Percentiles rank a stretch among this genome's conserved stretches.
Evolutionary conservation across 768 basidiomycete genomes (phyloP).

Genomic region (Hydnomerulius pinastri): DNA sequence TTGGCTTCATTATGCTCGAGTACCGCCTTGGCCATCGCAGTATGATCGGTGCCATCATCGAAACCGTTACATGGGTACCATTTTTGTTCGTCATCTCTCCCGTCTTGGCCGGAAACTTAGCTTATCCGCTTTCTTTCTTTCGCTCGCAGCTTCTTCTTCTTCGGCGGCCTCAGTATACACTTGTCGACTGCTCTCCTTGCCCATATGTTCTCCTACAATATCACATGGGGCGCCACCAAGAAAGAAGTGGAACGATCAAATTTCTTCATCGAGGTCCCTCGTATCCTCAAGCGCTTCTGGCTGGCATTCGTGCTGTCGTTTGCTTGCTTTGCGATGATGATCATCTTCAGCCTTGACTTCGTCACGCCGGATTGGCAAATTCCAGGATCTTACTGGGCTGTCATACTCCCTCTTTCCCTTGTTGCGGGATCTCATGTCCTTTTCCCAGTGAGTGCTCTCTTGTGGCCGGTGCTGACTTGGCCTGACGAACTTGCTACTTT

Average conservation of each 20-base stretch:
- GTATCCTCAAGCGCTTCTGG: conserved; percentile 81
- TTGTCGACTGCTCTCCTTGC: conserved; percentile 54
- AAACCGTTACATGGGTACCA: conserved; percentile 28
- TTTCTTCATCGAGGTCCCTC: conserved; percentile 88
- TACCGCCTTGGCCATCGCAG: conserved; percentile 59
- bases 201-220: conserved; percentile 62
- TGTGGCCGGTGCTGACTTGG: neutral
- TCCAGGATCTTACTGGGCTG: conserved; percentile 64
- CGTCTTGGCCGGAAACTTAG: neutral
- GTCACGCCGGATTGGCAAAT: conserved; percentile 70
- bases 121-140: neutral
- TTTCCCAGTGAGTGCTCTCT: conserved; percentile 60
- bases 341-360: conserved; percentile 52
- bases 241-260: conserved; percentile 90
- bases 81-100: conserved; percentile 34
- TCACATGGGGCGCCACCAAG: conserved; percentile 60
- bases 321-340: conserved; percentile 50
- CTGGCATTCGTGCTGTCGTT: conserved; percentile 58
- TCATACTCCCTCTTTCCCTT: conserved; percentile 73
- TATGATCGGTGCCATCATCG: conserved; percentile 18
- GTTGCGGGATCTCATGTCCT: conserved; percentile 67
- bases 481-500: conserved; percentile 37
- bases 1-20: conserved; percentile 71
- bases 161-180: conserved; percentile 56
- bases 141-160: conserved; percentile 48